Base-by-base conservation (phyloP, 2,329 filamentous ascomycete genomes). In the Talaromyces sp. region DNA sequence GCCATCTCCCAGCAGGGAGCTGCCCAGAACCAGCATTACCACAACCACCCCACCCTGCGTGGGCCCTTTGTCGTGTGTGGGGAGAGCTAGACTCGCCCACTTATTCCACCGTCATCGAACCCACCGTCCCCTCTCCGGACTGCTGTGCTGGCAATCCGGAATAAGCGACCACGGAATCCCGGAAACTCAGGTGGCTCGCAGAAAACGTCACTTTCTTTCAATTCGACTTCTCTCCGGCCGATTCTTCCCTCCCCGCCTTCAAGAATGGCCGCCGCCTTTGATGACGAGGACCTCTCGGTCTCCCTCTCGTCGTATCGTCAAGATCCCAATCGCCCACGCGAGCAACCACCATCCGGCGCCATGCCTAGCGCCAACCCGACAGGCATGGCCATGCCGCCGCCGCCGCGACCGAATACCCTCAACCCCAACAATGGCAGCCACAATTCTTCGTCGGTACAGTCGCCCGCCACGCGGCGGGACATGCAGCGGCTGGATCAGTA, bases 401-500 rank as follows among this genome's bases (percentile, higher is more conserved):
- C 72, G 15, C 65, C 72, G 39, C 73, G 71, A 55, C 72, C 73
- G 60, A 68, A 69, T 68, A 62, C 49, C 17, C 27, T 42, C 57
- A 59, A 25, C 33, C 33, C 32, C 47, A 60, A 60, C 52, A 53
- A 36, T 25, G 53, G 53, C 17, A 60, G 22, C 22, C 56, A 71
- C 69, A 51, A n/a, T 32, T 61, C 59, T 17, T 58, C 69, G 68
- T 64, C 63, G 59, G 63, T 73, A 72, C 77, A 80, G 73, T 80
- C 77, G 62, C 78, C 76, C 44, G 74, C 72, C 64, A 81, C 77
- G 67, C 80, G 72, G 68, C 76, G 79, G 79, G 85, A 87, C 65
- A 91, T 90, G 79, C 90, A 93, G 80, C 88, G 93, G 67, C 87
- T 98, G 71, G 92, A 92, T 67, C 91, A 93, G 77, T 99, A 99